Conservation (phyloP, 2,329 filamentous ascomycete species). For the Helotiales sp. region DNA sequence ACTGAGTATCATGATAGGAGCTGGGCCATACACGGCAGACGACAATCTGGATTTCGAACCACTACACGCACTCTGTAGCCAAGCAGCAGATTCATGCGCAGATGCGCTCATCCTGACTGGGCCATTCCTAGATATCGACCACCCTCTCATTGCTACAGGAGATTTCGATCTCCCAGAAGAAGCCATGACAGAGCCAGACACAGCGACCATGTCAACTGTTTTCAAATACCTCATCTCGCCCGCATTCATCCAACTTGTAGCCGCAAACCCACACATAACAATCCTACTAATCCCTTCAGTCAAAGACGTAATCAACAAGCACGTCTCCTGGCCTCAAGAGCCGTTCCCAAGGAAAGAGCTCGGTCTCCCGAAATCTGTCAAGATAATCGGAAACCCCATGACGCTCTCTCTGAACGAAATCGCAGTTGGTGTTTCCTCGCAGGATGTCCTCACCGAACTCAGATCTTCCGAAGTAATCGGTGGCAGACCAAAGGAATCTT, state of each 20-base stretch:
- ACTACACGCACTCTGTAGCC: conserved; percentile 78
- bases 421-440: conserved; percentile 78
- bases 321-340: conserved; percentile 86
- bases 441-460: conserved; percentile 84
- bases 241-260: conserved; percentile 71
- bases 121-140: conserved; percentile 90
- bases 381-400: conserved; percentile 88
- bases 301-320: conserved; percentile 79
- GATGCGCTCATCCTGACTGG: conserved; percentile 83
- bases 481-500: conserved; percentile 55
- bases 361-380: conserved; percentile 76
- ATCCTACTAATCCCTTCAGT: conserved; percentile 83
- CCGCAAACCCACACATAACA: conserved; percentile 76
- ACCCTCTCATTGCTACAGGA: conserved; percentile 81
- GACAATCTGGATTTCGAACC: conserved; percentile 91
- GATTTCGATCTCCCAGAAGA: conserved; percentile 78
- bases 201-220: conserved; percentile 78
- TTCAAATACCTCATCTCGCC: conserved; percentile 82
- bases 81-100: conserved; percentile 73
- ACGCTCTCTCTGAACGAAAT: conserved; percentile 87
- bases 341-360: conserved; percentile 72
- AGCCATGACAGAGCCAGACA: conserved; percentile 72
- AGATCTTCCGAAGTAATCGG: conserved; percentile 72
- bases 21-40: conserved; percentile 91
- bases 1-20: conserved; percentile 76